phyloP scores from a whole-genome alignment of 148 eudicot genomes.

The Hydrangea macrophylla region DNA sequence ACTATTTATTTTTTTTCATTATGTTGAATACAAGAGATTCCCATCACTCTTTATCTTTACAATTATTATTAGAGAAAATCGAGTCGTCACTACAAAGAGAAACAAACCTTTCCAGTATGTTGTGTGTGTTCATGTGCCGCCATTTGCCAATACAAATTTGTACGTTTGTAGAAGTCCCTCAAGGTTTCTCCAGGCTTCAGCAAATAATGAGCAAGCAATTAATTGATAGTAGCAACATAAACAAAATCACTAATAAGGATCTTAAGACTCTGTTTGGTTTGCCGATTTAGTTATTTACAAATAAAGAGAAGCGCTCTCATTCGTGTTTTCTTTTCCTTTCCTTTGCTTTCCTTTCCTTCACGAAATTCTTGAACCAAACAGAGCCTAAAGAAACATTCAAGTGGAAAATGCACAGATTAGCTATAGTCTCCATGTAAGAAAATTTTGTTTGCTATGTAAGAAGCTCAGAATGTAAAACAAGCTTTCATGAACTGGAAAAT shows the following conservation, averaged over 20 bases:
- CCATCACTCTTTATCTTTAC: too few relatives aligned
- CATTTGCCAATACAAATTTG: conserved; percentile 97
- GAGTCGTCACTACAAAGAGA: not conserved
- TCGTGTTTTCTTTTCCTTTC: too few relatives aligned
- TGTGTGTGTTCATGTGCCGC: conserved; percentile 98
- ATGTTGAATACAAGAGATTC: too few relatives aligned
- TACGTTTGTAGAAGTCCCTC: conserved; percentile 90
- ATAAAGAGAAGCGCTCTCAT: too few relatives aligned
- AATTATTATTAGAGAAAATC: not conserved
- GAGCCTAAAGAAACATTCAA: not conserved
- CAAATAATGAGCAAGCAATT: conserved; percentile 17
- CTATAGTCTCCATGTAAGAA: not conserved
- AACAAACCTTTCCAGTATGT: conserved; percentile 93
- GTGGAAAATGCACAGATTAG: not conserved
- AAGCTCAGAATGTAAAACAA: not conserved
- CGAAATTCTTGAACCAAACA: too few relatives aligned
- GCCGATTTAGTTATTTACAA: too few relatives aligned
- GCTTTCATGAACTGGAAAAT: not conserved
- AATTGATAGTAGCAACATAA: not conserved
- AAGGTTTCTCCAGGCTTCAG: conserved; percentile 90
- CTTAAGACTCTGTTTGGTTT: too few relatives aligned
- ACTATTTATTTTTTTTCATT: too few relatives aligned
- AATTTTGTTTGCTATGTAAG: not conserved
- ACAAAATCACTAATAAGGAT: too few relatives aligned
- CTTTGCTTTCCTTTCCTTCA: too few relatives aligned